Conservation (phyloP, 768 basidiomycete genomes). For the Lactarius akahatsu region DNA sequence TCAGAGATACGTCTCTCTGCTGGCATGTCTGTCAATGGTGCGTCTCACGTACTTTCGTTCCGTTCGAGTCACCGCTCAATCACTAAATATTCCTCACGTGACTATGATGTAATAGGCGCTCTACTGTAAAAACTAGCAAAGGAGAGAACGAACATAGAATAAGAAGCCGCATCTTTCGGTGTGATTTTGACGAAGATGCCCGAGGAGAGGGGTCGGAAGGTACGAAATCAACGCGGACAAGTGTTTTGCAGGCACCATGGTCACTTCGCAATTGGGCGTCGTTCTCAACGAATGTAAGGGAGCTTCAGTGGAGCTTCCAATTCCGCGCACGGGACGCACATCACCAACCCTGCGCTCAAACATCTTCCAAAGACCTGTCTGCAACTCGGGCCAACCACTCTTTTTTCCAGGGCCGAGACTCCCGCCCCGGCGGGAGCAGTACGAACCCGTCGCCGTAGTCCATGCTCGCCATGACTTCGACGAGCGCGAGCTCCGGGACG, state of each 20-base stretch:
- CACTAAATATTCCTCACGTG: neutral
- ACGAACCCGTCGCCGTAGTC: constrained; percentile 24
- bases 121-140: too few relatives aligned
- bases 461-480: constrained; percentile 23
- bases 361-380: neutral
- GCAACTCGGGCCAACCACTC: constrained; percentile 14
- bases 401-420: constrained; percentile 9
- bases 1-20: constrained; percentile 5
- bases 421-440: constrained; percentile 15
- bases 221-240: neutral
- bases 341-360: neutral
- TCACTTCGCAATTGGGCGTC: neutral
- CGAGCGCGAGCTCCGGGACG: neutral
- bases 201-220: neutral
- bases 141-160: too few relatives aligned
- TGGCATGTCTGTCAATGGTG: constrained; percentile 11
- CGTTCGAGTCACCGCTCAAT: neutral
- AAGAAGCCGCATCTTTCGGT: too few relatives aligned
- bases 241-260: neutral
- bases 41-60: neutral
- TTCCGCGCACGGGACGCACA: too few relatives aligned
- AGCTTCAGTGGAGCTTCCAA: neutral
- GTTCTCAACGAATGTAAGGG: neutral
- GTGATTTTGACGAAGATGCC: too few relatives aligned
- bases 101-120: neutral